Conservation (phyloP, 2,329 filamentous ascomycete genomes). For the Grosmannia penicillata region DNA sequence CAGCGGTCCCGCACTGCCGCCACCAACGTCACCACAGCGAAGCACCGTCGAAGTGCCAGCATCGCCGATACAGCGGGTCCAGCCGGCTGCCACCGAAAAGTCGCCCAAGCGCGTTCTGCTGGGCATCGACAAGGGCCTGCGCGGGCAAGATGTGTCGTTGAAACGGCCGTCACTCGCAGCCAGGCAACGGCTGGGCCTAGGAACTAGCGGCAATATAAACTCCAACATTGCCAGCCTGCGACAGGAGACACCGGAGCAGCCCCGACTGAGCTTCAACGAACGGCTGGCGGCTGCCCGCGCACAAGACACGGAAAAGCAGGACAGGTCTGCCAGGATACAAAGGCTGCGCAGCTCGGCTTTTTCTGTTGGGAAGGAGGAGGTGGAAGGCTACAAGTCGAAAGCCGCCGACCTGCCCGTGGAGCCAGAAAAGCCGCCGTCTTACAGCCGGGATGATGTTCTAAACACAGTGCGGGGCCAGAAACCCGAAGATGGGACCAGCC, state of each 20-base stretch:
- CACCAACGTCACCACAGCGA: constrained; percentile 2
- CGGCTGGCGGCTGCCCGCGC: constrained; percentile 57
- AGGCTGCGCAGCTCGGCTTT: constrained; percentile 41
- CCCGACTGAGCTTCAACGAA: constrained; percentile 70
- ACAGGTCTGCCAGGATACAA: constrained; percentile 36
- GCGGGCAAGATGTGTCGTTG: constrained; percentile 68
- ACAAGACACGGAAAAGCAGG: constrained; percentile 35
- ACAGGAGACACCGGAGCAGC: constrained; percentile 7
- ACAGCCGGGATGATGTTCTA: constrained; percentile 51
- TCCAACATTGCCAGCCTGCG: constrained; percentile 6
- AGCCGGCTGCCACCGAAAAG: constrained; percentile 35
- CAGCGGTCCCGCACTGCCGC: background rate
- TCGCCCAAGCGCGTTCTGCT: constrained; percentile 70
- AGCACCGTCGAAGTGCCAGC: constrained; percentile 55
- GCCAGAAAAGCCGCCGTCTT: constrained; percentile 32
- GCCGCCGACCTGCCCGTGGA: constrained; percentile 38
- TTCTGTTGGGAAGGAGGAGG: constrained; percentile 39
- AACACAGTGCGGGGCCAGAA: too few relatives aligned
- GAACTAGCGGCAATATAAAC: constrained; percentile 13
- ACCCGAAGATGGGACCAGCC: constrained; percentile 5
- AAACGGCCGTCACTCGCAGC: constrained; percentile 50
- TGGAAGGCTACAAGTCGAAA: constrained; percentile 43
- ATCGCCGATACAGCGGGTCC: constrained; percentile 50
- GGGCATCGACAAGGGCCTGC: constrained; percentile 80
- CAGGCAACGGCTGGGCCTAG: constrained; percentile 2